phyloP scores from a whole-genome alignment of 192 early-diverging fungal species.

The Chytriomyces hyalinus region DNA sequence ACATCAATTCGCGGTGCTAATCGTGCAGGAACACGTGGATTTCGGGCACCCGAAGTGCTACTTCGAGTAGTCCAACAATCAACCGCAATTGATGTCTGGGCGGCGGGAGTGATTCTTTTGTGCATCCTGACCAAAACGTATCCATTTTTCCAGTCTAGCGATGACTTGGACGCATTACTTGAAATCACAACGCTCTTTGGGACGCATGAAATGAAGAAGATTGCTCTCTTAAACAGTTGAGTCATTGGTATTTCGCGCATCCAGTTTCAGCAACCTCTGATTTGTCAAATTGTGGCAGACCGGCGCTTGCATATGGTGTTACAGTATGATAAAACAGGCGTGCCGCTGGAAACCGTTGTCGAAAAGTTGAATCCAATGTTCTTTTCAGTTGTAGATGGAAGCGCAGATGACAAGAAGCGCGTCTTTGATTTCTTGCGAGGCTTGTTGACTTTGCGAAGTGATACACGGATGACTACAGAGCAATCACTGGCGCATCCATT shows the following conservation, averaged over 20 bases:
- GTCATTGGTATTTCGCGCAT: background rate
- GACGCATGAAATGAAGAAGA: constrained; percentile 70
- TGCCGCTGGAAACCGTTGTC: constrained; percentile 47
- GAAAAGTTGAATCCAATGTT: constrained; percentile 44
- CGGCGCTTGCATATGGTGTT: constrained; percentile 64
- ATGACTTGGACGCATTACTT: constrained; percentile 84
- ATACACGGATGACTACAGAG: constrained; percentile 71
- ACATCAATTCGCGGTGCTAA: constrained; percentile 76
- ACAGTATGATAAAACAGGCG: constrained; percentile 41
- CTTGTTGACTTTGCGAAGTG: constrained; percentile 64
- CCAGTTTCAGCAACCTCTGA: background rate
- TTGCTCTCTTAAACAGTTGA: constrained; percentile 68
- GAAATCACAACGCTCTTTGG: constrained; percentile 87
- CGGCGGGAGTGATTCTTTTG: constrained; percentile 85
- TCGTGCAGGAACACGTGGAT: constrained; percentile 91
- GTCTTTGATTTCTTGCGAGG: constrained; percentile 64
- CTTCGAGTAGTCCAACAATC: constrained; percentile 81
- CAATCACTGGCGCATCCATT: constrained; percentile 84
- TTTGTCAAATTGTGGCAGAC: constrained; percentile 58
- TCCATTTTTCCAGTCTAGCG: constrained; percentile 88
- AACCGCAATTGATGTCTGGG: constrained; percentile 88
- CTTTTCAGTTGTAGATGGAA: constrained; percentile 39
- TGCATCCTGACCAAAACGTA: constrained; percentile 80
- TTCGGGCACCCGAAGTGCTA: constrained; percentile 91
- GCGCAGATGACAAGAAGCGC: constrained; percentile 49